Conservation (phyloP, 176 grass and related monocot genomes). For the Leersia perrieri region DNA sequence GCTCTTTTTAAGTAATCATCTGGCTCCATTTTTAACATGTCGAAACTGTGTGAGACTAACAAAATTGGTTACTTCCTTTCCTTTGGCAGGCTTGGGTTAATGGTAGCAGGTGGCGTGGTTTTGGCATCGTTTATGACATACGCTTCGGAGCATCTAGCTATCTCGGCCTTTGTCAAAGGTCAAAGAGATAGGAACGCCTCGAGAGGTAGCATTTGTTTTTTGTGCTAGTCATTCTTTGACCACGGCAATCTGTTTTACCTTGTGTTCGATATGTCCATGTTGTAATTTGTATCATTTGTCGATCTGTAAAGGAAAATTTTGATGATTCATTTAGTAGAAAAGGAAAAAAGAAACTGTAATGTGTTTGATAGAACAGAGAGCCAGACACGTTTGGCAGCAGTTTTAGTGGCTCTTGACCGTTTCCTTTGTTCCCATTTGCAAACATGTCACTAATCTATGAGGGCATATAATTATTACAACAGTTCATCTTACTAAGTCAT, state of each 20-base stretch:
- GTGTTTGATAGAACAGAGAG: background rate
- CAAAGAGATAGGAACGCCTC: constrained; percentile 41
- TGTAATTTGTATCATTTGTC: constrained; percentile 55
- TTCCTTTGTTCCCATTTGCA: background rate
- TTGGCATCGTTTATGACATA: constrained; percentile 74
- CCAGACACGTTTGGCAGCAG: background rate
- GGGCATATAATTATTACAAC: background rate
- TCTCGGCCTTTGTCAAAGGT: constrained; percentile 66
- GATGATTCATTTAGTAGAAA: constrained; percentile 19
- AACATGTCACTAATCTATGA: background rate
- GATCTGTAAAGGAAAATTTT: constrained; percentile 9
- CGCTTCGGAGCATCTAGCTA: constrained; percentile 70
- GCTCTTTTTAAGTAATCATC: background rate
- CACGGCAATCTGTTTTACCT: background rate
- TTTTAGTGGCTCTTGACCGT: background rate
- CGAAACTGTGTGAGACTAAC: background rate
- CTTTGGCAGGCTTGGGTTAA: constrained; percentile 70
- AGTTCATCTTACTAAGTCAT: background rate
- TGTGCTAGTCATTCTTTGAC: background rate
- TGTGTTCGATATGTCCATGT: constrained; percentile 19
- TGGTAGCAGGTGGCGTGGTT: constrained; percentile 56
- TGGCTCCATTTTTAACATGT: background rate
- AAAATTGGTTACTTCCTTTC: constrained; percentile 1
- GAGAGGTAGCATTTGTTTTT: constrained; percentile 47
- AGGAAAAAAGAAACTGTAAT: background rate